These are phyloP conservation scores for Tubosaeta brunneosetosa DNA, from an alignment of 768 basidiomycete species.

Conservation along the genomic window DNA sequence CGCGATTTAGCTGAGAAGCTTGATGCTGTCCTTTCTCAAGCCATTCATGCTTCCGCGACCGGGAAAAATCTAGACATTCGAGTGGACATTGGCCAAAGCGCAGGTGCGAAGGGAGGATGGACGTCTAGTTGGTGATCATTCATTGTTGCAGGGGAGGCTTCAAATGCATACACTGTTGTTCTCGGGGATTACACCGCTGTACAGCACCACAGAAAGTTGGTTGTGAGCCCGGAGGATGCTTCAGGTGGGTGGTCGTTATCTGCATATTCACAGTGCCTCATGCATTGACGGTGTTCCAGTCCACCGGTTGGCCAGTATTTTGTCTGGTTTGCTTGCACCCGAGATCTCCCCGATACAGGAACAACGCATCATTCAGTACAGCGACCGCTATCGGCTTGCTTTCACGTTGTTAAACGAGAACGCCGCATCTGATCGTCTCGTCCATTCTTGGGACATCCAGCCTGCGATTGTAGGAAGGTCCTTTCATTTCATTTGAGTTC, in stretches of 20 bases:
- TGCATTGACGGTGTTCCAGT: conserved; percentile 22
- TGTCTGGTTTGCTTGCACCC: conserved; percentile 39
- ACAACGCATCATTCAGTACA: conserved; percentile 64
- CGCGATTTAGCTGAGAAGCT: conserved; percentile 27
- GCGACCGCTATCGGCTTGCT: conserved; percentile 78
- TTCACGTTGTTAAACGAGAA: conserved; percentile 94
- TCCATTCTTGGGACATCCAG: conserved; percentile 70
- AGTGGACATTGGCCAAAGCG: conserved; percentile 22
- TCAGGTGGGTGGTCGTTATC: conserved; percentile 23
- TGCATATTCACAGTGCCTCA: conserved; percentile 6
- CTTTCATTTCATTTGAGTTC: conserved; percentile 9
- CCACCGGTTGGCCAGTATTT: conserved; percentile 36
- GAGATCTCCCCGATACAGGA: conserved; percentile 45
- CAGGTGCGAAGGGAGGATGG: conserved; percentile 32
- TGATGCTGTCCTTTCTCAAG: conserved; percentile 16
- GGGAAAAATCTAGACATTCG: conserved; percentile 44
- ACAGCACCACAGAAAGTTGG: conserved; percentile 16
- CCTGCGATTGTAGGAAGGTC: conserved; percentile 58
- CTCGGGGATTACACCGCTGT: conserved; percentile 24
- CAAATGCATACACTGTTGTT: conserved; percentile 20
- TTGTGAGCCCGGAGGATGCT: conserved; percentile 21
- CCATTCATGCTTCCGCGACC: conserved; percentile 19
- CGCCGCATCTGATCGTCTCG: conserved; percentile 55
- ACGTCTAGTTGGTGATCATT: conserved; percentile 4
- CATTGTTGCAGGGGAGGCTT: conserved; percentile 10